Evolutionary conservation across 1,284 basidiomycete genomes (phyloP).

Genomic region (Puccinia hordei): DNA sequence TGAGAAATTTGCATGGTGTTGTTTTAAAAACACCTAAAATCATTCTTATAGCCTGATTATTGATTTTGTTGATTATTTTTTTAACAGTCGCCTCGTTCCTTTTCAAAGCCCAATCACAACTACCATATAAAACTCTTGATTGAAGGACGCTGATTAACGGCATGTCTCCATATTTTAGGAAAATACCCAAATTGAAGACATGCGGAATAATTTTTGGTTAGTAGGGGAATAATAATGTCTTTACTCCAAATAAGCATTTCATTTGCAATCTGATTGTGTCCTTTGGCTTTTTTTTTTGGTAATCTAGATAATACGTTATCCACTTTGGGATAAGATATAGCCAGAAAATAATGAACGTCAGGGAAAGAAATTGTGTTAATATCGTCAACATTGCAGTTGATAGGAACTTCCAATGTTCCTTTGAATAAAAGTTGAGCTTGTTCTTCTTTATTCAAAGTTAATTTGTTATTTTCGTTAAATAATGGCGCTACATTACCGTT

Average conservation of each 20-base stretch:
- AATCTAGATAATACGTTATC: no score
- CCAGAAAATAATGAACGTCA: background rate
- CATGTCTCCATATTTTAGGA: background rate
- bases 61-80: no score
- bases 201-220: background rate
- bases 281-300: background rate
- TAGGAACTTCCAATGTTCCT: background rate
- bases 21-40: no score
- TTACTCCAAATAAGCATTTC: background rate
- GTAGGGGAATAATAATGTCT: background rate
- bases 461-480: background rate
- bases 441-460: constrained; percentile 8
- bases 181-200: background rate
- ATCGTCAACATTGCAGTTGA: no score
- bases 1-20: background rate
- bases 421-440: background rate
- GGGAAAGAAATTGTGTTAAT: background rate
- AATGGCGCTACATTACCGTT: background rate
- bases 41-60: no score
- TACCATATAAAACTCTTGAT: no score
- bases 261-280: background rate
- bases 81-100: no score
- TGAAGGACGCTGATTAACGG: background rate
- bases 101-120: no score
- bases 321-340: background rate